Conservation (phyloP, 345 rosid genomes). For the Excoecaria cochinchinensis region DNA sequence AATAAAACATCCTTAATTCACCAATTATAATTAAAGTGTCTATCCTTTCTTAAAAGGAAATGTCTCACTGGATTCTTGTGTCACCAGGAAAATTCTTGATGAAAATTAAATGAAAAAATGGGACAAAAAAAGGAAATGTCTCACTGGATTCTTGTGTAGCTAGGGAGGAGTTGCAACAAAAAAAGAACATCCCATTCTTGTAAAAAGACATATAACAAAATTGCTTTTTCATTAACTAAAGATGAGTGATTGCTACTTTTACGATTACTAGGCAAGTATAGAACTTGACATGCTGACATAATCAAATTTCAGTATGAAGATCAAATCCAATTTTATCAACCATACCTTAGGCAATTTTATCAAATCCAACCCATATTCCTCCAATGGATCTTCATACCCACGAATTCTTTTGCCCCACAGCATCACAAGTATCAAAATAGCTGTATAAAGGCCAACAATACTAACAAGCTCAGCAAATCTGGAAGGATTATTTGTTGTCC, state of each 20-base stretch:
- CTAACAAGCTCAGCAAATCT: conserved; percentile 67
- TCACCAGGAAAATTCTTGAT: neutral
- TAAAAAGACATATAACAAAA: neutral
- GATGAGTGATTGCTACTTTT: neutral
- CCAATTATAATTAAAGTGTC: neutral
- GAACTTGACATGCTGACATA: neutral
- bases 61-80: neutral
- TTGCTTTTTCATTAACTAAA: neutral
- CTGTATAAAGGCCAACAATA: conserved; percentile 72
- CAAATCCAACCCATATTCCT: conserved; percentile 78
- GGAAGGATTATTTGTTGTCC: conserved; percentile 66
- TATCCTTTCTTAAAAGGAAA: neutral
- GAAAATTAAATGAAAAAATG: neutral
- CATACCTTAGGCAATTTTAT: conserved; percentile 51
- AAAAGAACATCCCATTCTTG: conserved; percentile 6
- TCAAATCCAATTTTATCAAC: conserved; percentile 11
- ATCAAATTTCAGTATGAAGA: neutral
- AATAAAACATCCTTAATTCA: neutral
- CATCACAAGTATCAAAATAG: conserved; percentile 65
- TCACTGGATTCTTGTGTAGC: no score
- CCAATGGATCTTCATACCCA: conserved; percentile 65
- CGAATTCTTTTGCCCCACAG: conserved; percentile 87
- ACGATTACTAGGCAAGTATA: neutral
- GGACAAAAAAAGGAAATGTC: neutral
- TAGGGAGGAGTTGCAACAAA: neutral